Evolutionary conservation across 257 asterid species (phyloP), one percentile per base, ranked within the genome.

Genomic region (Pogostemon cablin): DNA sequence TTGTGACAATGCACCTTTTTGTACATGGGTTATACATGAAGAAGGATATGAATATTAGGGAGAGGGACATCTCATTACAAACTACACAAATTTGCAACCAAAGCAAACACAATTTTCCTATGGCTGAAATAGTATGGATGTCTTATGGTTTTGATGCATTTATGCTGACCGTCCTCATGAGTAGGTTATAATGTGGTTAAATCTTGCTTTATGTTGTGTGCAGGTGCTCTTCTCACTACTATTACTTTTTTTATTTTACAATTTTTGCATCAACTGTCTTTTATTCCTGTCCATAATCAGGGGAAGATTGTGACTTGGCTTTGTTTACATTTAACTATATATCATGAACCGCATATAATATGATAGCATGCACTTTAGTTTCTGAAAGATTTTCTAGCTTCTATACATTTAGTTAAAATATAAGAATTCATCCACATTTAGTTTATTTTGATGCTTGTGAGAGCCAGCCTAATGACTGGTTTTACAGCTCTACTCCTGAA

Each of bases 401-500:
- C 38, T 40, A 9, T 35, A 6, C 12, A 60, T 49, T 34, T 3
- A 6, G 38, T 32, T 15, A 39, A 9, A 25, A 9, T 17, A 35
- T 61, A 9, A 53, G 9, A 59, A 35, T 63, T 34, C 46, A 32
- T 53, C 40, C 42, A 20, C 53, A 49, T 35, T 47, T 39, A 40
- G 9, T 61, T 66, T 25, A 39, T 61, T 44, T 9, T 61, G 59
- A 38, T 75, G 10, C 68, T 25, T 48, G 59, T 43, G 48, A 63
- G 8, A 65, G 41, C 20, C 79, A 65, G 42, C 61, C 49, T 73
- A 34, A 40, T 76, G 32, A 52, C 62, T 85, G 67, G 65, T 81
- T 78, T 62, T 76, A 75, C 88, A 93, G 99, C 84, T 89, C 96
- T 73, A 96, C 96, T 60, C 99, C 99, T 4, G 97, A 91, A 81